Conservation (phyloP, 495 filamentous ascomycete genomes). For the Aspergillus haitiensis region DNA sequence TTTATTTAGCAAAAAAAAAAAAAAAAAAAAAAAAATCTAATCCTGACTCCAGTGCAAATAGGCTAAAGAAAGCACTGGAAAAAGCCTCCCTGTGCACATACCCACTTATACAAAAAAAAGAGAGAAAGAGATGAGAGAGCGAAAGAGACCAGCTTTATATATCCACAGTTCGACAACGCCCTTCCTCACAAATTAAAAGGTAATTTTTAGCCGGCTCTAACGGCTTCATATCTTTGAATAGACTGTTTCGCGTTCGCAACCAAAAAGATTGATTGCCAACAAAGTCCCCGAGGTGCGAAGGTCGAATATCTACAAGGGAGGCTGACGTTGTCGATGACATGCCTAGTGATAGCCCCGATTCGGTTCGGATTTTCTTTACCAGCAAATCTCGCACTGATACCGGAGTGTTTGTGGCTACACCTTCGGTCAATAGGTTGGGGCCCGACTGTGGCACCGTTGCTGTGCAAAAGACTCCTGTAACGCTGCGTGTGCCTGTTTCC, state of each 20-base stretch:
- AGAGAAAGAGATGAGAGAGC: neutral
- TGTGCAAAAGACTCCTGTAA: conserved; percentile 43
- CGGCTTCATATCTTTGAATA: conserved; percentile 47
- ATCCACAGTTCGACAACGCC: conserved; percentile 47
- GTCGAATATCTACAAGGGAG: conserved; percentile 43
- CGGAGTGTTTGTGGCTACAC: conserved; percentile 28
- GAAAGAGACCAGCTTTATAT: conserved; percentile 22
- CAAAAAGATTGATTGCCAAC: conserved; percentile 50
- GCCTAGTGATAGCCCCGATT: conserved; percentile 42
- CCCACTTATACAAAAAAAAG: neutral
- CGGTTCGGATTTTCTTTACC: conserved; percentile 37
- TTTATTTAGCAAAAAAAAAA: too few relatives aligned
- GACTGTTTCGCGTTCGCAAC: conserved; percentile 51
- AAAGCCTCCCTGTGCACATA: neutral
- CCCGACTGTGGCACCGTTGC: conserved; percentile 23
- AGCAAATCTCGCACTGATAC: conserved; percentile 40
- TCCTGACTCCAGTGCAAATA: neutral
- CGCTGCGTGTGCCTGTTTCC: conserved; percentile 53
- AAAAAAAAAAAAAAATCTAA: too few relatives aligned
- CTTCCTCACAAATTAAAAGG: conserved; percentile 52
- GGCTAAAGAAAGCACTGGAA: neutral
- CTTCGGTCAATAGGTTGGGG: conserved; percentile 22
- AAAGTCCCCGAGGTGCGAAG: conserved; percentile 51
- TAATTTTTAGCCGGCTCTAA: conserved; percentile 43
- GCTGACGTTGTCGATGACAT: conserved; percentile 38